Percentiles rank a stretch among this genome's conserved stretches.
These are phyloP conservation scores for Microbotryomycetes sp. DNA, from an alignment of 1,284 basidiomycete genomes.

Conservation along the genomic window DNA sequence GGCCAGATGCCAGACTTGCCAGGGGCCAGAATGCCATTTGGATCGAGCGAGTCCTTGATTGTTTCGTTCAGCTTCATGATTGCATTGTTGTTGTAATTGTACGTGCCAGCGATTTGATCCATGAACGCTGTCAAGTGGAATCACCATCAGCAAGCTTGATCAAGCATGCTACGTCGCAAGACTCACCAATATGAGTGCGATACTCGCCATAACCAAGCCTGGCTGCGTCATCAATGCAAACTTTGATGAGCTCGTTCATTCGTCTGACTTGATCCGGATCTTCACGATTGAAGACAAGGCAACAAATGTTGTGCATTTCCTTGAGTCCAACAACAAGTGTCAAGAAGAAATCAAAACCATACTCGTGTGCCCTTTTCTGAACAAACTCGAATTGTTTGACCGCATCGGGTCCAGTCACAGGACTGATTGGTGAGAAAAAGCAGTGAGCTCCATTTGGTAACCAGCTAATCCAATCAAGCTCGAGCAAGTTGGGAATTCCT, in stretches of 20 bases:
- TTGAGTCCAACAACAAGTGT: conserved; percentile 17
- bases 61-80: conserved; percentile 33
- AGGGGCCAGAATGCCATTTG: conserved; percentile 38
- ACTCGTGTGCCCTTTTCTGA: conserved; percentile 15
- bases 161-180: conserved; percentile 32
- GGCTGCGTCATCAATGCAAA: conserved; percentile 35
- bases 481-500: conserved; percentile 33
- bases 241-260: conserved; percentile 23
- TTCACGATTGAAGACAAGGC: conserved; percentile 31
- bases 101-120: not conserved
- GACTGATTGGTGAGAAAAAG: conserved; percentile 36
- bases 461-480: conserved; percentile 35
- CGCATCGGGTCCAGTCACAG: conserved; percentile 28
- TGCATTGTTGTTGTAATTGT: conserved; percentile 33
- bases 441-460: conserved; percentile 29
- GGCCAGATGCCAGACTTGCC: conserved; percentile 36
- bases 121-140: not conserved
- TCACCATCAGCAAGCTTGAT: conserved; percentile 5
- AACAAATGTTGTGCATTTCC: not conserved
- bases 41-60: conserved; percentile 39
- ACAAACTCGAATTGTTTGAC: conserved; percentile 7
- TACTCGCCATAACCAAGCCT: conserved; percentile 37
- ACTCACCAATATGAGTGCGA: conserved; percentile 30
- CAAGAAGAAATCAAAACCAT: conserved; percentile 35
- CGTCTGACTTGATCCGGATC: conserved; percentile 32